These are phyloP conservation scores for Picocystis sp. DNA, from an alignment of 163 green algal species.

Conservation along the genomic window DNA sequence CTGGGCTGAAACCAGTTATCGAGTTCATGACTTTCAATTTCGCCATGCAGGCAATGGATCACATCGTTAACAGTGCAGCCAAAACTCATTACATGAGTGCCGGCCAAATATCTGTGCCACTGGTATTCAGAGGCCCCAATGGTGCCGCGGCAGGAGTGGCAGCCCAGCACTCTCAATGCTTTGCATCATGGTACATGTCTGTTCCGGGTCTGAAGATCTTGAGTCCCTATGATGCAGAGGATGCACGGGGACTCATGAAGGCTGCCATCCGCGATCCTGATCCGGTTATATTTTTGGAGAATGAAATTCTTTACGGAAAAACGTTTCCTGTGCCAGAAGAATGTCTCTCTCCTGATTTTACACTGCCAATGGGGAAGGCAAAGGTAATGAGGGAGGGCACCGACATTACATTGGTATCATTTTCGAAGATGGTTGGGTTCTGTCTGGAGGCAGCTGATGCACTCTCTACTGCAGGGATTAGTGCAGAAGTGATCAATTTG, in stretches of 20 bases:
- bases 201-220: slow-evolving; percentile 87
- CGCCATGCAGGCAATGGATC: slow-evolving; percentile 86
- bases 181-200: slow-evolving; percentile 69
- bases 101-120: slow-evolving; percentile 71
- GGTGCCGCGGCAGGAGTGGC: slow-evolving; percentile 61
- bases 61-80: slow-evolving; percentile 96
- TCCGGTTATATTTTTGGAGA: slow-evolving; percentile 93
- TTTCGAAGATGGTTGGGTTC: slow-evolving; percentile 86
- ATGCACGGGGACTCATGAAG: slow-evolving; percentile 69
- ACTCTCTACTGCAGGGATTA: slow-evolving; percentile 74
- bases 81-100: slow-evolving; percentile 98
- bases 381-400: slow-evolving; percentile 71
- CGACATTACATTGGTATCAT: slow-evolving; percentile 81
- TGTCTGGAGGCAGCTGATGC: slow-evolving; percentile 76
- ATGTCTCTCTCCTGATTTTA: slow-evolving; percentile 78
- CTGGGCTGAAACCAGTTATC: slow-evolving; percentile 73
- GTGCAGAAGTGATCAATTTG: slow-evolving; percentile 88
- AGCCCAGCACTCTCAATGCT: slow-evolving; percentile 83
- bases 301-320: slow-evolving; percentile 92
- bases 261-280: slow-evolving; percentile 89
- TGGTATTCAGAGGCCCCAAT: slow-evolving; percentile 96
- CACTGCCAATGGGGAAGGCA: slow-evolving; percentile 87
- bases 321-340: slow-evolving; percentile 41
- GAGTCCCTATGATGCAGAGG: slow-evolving; percentile 68
- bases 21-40: slow-evolving; percentile 99